phyloP scores from a whole-genome alignment of 2,329 filamentous ascomycete species.

The Pseudophaeomoniella oleicola region DNA sequence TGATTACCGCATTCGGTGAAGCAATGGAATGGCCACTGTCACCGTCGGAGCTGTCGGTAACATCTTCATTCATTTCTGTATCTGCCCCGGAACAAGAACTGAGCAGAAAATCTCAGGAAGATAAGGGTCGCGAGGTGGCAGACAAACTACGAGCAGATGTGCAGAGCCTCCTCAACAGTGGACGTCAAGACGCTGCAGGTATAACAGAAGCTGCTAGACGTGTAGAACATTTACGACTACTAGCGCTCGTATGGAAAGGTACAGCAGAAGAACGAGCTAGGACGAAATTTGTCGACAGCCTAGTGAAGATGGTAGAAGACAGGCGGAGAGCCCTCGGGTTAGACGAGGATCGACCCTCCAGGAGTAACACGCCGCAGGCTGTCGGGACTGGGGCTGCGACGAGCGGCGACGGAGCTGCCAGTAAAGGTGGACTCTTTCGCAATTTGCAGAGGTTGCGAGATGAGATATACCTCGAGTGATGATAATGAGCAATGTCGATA shows the following conservation, averaged over 20 bases:
- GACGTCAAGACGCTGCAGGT: slow-evolving; percentile 47
- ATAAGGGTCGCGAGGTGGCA: slow-evolving; percentile 73
- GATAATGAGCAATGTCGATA: too few relatives aligned
- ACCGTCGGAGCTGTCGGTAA: slow-evolving; percentile 70
- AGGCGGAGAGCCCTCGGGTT: slow-evolving; percentile 23
- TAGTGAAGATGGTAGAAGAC: slow-evolving; percentile 76
- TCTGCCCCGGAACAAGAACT: slow-evolving; percentile 65
- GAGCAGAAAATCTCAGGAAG: slow-evolving; percentile 57
- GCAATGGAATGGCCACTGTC: slow-evolving; percentile 93
- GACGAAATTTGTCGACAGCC: slow-evolving; percentile 61
- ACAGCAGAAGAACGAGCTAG: slow-evolving; percentile 87
- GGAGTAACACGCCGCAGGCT: slow-evolving; percentile 27
- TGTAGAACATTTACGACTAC: slow-evolving; percentile 61
- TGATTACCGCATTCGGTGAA: slow-evolving; percentile 83
- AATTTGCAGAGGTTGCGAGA: slow-evolving; percentile 38
- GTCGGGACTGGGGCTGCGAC: slow-evolving; percentile 15
- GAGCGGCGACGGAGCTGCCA: slow-evolving; percentile 15
- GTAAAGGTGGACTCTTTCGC: slow-evolving; percentile 35
- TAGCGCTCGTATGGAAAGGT: slow-evolving; percentile 82
- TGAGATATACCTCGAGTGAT: slow-evolving; percentile 36
- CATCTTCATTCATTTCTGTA: slow-evolving; percentile 77
- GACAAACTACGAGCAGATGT: slow-evolving; percentile 59
- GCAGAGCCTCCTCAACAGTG: slow-evolving; percentile 44
- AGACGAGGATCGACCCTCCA: slow-evolving; percentile 18
- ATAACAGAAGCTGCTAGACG: slow-evolving; percentile 59